Percentiles rank a stretch among this genome's conserved stretches.
Evolutionary conservation across 2,329 filamentous ascomycete species (phyloP).

Genomic region (Penicillium fuscoglaucum): DNA sequence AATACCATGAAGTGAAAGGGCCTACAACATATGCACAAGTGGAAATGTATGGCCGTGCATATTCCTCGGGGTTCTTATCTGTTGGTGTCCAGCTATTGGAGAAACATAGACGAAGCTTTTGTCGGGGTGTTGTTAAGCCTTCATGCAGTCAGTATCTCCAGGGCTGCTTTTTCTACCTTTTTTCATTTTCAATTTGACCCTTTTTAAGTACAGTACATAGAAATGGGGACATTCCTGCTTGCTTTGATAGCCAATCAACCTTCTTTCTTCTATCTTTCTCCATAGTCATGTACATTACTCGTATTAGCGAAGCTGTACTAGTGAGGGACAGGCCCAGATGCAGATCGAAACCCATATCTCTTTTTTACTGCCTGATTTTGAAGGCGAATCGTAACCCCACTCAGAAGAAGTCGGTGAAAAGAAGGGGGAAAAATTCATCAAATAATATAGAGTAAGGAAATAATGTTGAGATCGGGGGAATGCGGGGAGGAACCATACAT

Average conservation of each 20-base stretch:
- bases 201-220: neutral
- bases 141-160: neutral
- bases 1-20: neutral
- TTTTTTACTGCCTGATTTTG: neutral
- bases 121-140: neutral
- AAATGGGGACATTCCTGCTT: neutral
- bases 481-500: conserved; percentile 17
- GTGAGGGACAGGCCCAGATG: neutral
- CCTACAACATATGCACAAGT: neutral
- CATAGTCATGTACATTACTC: neutral
- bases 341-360: neutral
- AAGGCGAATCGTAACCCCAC: neutral
- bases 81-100: neutral
- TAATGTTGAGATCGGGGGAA: conserved; percentile 13
- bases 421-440: neutral
- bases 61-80: neutral
- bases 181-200: neutral
- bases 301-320: neutral
- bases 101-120: neutral
- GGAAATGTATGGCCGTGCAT: neutral
- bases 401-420: conserved; percentile 3
- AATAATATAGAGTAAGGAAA: neutral
- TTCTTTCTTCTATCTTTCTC: neutral
- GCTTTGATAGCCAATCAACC: neutral
- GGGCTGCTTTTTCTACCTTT: neutral